Conservation (phyloP, 495 filamentous ascomycete species). For the Aspergillus ostianus region DNA sequence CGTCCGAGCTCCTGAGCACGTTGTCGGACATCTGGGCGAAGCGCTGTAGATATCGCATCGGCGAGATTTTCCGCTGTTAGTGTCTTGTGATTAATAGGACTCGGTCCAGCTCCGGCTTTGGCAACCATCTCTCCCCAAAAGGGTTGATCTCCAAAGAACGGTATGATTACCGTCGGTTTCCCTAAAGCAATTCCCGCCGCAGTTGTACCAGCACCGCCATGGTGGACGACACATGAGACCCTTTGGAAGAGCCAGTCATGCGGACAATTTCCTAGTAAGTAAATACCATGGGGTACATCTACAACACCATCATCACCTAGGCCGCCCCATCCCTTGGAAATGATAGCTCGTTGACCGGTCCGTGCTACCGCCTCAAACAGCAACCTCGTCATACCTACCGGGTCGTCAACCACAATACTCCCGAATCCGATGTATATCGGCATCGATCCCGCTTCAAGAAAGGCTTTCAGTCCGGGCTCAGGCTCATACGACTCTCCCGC, state of each 20-base stretch:
- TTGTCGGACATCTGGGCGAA: slow-evolving; percentile 53
- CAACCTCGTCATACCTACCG: slow-evolving; percentile 59
- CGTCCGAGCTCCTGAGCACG: slow-evolving; percentile 57
- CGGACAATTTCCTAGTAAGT: slow-evolving; percentile 73
- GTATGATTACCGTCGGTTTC: slow-evolving; percentile 72
- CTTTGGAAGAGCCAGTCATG: slow-evolving; percentile 82
- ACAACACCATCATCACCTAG: slow-evolving; percentile 57
- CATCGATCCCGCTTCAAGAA: slow-evolving; percentile 63
- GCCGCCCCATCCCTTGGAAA: slow-evolving; percentile 81
- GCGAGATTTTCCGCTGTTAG: slow-evolving; percentile 63
- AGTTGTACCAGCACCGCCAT: slow-evolving; percentile 80
- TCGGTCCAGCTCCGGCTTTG: slow-evolving; percentile 67
- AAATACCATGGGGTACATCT: slow-evolving; percentile 60
- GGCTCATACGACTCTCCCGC: slow-evolving; percentile 64
- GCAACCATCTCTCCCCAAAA: slow-evolving; percentile 82
- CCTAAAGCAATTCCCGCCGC: slow-evolving; percentile 69
- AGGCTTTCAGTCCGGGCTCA: slow-evolving; percentile 57
- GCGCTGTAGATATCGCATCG: slow-evolving; percentile 47
- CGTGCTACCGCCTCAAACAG: slow-evolving; percentile 67
- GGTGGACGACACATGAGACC: slow-evolving; percentile 76
- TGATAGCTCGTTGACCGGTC: slow-evolving; percentile 67
- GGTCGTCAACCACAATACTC: slow-evolving; percentile 77
- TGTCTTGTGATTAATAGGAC: slow-evolving; percentile 66
- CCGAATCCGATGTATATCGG: slow-evolving; percentile 84
- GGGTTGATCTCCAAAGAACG: slow-evolving; percentile 84